Percentiles rank a stretch among this genome's conserved stretches.
Conservation (phyloP, 805 yeast genomes). For the Cyberlindnera petersonii region DNA sequence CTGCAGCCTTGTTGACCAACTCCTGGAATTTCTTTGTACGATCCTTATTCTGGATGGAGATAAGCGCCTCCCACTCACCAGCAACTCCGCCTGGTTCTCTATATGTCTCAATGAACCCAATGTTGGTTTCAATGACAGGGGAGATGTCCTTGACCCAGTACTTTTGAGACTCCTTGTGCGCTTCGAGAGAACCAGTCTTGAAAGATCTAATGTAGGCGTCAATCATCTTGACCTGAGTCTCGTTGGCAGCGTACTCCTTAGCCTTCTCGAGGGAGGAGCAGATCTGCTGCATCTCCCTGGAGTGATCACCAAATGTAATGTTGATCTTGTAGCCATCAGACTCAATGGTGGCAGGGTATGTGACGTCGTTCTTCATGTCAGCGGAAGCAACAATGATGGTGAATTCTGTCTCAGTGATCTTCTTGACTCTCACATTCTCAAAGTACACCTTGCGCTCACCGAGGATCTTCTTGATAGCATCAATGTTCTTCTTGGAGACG, state of each 20-base stretch:
- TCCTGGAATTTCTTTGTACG: conserved; percentile 75
- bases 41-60: conserved; percentile 85
- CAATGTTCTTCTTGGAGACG: conserved; percentile 55
- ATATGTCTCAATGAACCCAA: conserved; percentile 90
- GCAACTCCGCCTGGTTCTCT: conserved; percentile 89
- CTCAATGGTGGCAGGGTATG: conserved; percentile 47
- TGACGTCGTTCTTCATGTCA: conserved; percentile 42
- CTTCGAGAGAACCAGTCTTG: conserved; percentile 75
- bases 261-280: conserved; percentile 56
- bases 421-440: conserved; percentile 75
- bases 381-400: conserved; percentile 69
- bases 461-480: conserved; percentile 60
- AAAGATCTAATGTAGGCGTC: conserved; percentile 65
- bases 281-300: conserved; percentile 57
- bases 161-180: conserved; percentile 80
- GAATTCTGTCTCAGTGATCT: conserved; percentile 44
- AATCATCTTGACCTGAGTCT: conserved; percentile 63
- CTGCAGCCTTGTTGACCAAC: conserved; percentile 63
- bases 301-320: conserved; percentile 77
- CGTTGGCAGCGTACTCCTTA: conserved; percentile 62
- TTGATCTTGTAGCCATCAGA: conserved; percentile 39
- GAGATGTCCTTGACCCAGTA: conserved; percentile 86
- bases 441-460: conserved; percentile 64
- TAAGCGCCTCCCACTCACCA: conserved; percentile 93
- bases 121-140: conserved; percentile 74